phyloP scores from a whole-genome alignment of 768 basidiomycete species.

The Amanita pseudoporphyria region DNA sequence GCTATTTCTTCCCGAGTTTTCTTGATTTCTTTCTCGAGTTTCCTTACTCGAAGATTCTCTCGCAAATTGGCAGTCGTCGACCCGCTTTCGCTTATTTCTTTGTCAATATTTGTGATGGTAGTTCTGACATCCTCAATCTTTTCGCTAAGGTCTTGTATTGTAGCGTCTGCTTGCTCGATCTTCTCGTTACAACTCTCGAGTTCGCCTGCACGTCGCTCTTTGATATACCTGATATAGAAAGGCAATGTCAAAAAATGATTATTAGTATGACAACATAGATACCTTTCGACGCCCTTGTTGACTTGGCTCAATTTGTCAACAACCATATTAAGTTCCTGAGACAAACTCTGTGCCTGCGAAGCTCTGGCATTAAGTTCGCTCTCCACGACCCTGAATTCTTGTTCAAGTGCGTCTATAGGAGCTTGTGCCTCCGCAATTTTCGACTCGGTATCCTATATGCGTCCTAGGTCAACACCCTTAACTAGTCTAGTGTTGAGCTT shows the following conservation, averaged over 20 bases:
- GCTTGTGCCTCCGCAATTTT: constrained; percentile 51
- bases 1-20: constrained; percentile 65
- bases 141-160: constrained; percentile 26
- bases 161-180: constrained; percentile 34
- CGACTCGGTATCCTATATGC: constrained; percentile 48
- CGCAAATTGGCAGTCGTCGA: constrained; percentile 61
- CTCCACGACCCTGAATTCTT: constrained; percentile 39
- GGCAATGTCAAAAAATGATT: not conserved
- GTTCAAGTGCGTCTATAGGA: constrained; percentile 57
- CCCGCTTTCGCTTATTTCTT: constrained; percentile 71
- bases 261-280: constrained; percentile 7
- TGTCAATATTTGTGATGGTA: constrained; percentile 51
- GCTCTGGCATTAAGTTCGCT: constrained; percentile 40
- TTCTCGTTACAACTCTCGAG: constrained; percentile 49
- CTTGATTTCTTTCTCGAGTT: constrained; percentile 55
- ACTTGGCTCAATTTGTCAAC: constrained; percentile 51
- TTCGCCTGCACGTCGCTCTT: constrained; percentile 51
- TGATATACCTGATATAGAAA: constrained; percentile 53
- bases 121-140: constrained; percentile 30
- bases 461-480: not conserved
- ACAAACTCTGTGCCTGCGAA: constrained; percentile 39
- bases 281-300: constrained; percentile 63
- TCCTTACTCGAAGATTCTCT: constrained; percentile 76
- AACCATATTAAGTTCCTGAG: constrained; percentile 58
- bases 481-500: not conserved